phyloP scores from a whole-genome alignment of 75 land plant species.

The Pinus taeda region DNA sequence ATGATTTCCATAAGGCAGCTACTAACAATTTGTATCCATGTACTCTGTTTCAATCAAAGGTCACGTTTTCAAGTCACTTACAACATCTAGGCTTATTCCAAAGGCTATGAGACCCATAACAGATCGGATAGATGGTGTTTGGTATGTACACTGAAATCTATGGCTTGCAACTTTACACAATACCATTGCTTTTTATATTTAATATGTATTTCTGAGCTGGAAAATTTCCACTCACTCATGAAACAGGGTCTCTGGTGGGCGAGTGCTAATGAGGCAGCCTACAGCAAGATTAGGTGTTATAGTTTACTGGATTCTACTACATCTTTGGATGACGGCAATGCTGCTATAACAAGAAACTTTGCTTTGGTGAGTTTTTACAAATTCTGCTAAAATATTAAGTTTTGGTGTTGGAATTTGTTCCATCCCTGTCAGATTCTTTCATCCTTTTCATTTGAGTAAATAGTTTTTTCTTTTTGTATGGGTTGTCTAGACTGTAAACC shows the following conservation, averaged over 20 bases:
- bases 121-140: slow-evolving; percentile 85
- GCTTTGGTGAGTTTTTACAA: slow-evolving; percentile 6
- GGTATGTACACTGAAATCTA: slow-evolving; percentile 43
- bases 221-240: background rate
- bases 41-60: slow-evolving; percentile 35
- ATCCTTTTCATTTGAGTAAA: too few species aligned
- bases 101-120: slow-evolving; percentile 61
- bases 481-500: too few species aligned
- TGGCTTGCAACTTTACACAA: background rate
- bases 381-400: background rate
- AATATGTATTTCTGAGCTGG: background rate
- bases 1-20: slow-evolving; percentile 1
- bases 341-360: slow-evolving; percentile 2
- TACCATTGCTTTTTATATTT: slow-evolving; percentile 2
- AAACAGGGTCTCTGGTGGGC: slow-evolving; percentile 83
- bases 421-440: too few species aligned
- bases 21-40: background rate
- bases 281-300: slow-evolving; percentile 73
- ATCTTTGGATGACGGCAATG: slow-evolving; percentile 15
- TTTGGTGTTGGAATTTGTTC: too few species aligned
- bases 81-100: slow-evolving; percentile 80
- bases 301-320: slow-evolving; percentile 84
- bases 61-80: slow-evolving; percentile 90
- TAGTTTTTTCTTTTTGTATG: too few species aligned
- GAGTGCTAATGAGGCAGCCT: slow-evolving; percentile 91